phyloP scores from a whole-genome alignment of 1,284 basidiomycete genomes.

The Phlebopus sp. region DNA sequence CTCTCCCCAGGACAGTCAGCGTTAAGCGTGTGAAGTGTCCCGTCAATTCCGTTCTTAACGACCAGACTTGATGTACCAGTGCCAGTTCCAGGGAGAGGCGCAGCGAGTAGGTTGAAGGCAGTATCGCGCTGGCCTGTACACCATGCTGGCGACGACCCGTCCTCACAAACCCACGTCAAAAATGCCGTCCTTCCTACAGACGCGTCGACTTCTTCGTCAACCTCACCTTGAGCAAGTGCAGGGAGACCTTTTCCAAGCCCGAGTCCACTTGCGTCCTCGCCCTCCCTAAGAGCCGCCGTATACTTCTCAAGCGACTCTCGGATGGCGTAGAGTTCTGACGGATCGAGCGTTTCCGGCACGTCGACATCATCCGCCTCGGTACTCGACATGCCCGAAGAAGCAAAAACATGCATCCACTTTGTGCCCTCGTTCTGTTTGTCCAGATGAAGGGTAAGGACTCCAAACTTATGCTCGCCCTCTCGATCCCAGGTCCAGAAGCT shows the following conservation, averaged over 20 bases:
- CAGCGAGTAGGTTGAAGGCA: conserved; percentile 58
- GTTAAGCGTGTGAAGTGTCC: conserved; percentile 61
- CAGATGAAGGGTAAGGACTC: conserved; percentile 77
- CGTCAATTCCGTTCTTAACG: conserved; percentile 82
- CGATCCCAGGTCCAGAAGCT: conserved; percentile 90
- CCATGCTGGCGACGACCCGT: conserved; percentile 46
- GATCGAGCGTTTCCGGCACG: conserved; percentile 87
- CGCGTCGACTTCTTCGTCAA: conserved; percentile 81
- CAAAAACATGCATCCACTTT: conserved; percentile 85
- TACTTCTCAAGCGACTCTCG: conserved; percentile 85
- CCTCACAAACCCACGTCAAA: conserved; percentile 60
- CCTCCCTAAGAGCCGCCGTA: conserved; percentile 57
- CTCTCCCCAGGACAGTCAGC: conserved; percentile 16
- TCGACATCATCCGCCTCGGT: conserved; percentile 55
- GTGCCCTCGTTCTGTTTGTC: conserved; percentile 80
- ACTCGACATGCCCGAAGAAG: conserved; percentile 34
- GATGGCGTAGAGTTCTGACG: conserved; percentile 76
- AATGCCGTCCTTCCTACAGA: conserved; percentile 59
- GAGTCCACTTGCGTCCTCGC: conserved; percentile 52
- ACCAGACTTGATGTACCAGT: conserved; percentile 49
- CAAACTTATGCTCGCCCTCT: conserved; percentile 61
- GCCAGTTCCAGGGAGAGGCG: conserved; percentile 51
- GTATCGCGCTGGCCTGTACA: conserved; percentile 35
- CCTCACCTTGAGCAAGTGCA: conserved; percentile 76
- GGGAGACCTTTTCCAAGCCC: conserved; percentile 68